A percentile compares a stretch with the other conserved stretches of the same genome.
Evolutionary conservation across 2,329 filamentous ascomycete genomes (phyloP).

Genomic region (Xylaria sp.): DNA sequence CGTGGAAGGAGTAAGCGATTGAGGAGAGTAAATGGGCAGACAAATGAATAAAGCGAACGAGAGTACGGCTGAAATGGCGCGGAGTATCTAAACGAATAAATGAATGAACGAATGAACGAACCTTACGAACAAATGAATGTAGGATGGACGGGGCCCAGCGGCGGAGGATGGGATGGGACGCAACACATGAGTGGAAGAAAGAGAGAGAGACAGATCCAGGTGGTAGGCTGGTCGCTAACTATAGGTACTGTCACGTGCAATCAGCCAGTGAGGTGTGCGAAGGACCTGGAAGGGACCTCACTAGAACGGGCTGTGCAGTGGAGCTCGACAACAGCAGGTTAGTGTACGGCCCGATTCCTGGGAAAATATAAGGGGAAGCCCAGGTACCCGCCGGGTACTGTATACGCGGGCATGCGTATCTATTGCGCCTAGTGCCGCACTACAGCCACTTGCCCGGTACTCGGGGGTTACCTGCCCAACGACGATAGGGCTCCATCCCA

Average conservation of each 20-base stretch:
- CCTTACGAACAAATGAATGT: neutral
- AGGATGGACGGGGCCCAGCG: neutral
- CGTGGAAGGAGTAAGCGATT: no score
- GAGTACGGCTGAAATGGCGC: neutral
- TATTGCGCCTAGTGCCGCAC: neutral
- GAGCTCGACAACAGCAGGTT: neutral
- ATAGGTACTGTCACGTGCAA: neutral
- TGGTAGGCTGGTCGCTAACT: neutral
- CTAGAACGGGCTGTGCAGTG: neutral
- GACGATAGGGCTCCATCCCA: neutral
- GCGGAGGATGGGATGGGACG: no score
- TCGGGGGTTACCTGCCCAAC: neutral
- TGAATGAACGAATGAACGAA: neutral
- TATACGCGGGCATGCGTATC: neutral
- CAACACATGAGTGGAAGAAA: no score
- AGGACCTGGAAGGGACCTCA: neutral
- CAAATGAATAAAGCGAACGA: neutral
- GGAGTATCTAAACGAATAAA: neutral
- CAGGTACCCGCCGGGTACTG: neutral
- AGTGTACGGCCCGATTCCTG: neutral
- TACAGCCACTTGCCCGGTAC: neutral
- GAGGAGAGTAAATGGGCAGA: neutral
- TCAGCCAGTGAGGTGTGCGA: neutral
- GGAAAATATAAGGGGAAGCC: neutral
- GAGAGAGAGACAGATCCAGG: no score